A percentile compares a stretch with the other conserved stretches of the same genome.
Evolutionary conservation across 345 rosid genomes (phyloP).

Genomic region (Passiflora organensis): DNA sequence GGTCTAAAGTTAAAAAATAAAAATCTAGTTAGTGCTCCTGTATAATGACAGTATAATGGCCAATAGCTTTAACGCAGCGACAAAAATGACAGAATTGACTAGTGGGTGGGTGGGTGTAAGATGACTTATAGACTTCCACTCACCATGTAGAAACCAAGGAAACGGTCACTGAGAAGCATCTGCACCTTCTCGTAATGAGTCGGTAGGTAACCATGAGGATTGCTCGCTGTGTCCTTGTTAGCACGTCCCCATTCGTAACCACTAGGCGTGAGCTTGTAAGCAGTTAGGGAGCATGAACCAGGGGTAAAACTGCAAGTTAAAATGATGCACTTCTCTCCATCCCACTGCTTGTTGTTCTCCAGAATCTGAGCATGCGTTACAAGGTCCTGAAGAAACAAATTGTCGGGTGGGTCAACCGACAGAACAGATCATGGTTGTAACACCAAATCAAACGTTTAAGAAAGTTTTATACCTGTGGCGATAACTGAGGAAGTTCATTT

Average conservation of each 20-base stretch:
- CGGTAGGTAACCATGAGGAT: slow-evolving; percentile 95
- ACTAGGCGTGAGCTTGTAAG: slow-evolving; percentile 84
- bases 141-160: slow-evolving; percentile 98
- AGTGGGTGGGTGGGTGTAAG: too few species aligned
- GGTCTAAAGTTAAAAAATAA: slow-evolving; percentile 33
- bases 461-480: slow-evolving; percentile 72
- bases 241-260: slow-evolving; percentile 98
- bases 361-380: slow-evolving; percentile 75
- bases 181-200: slow-evolving; percentile 99
- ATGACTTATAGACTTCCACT: too few species aligned
- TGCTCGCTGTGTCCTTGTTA: slow-evolving; percentile 89
- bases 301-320: slow-evolving; percentile 99
- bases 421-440: too few species aligned
- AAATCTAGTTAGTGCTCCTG: neutral
- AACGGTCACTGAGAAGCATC: slow-evolving; percentile 92
- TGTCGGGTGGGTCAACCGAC: too few species aligned
- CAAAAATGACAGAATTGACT: too few species aligned
- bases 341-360: slow-evolving; percentile 98
- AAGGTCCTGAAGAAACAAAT: slow-evolving; percentile 51
- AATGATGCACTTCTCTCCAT: slow-evolving; percentile 92
- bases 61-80: too few species aligned
- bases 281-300: slow-evolving; percentile 93
- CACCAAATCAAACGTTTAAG: too few species aligned
- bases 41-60: neutral
- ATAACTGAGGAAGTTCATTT: slow-evolving; percentile 94